Percentiles rank a stretch among this genome's conserved stretches.
Conservation (phyloP, 2,329 filamentous ascomycete species). For the Curvularia eragrostidis region DNA sequence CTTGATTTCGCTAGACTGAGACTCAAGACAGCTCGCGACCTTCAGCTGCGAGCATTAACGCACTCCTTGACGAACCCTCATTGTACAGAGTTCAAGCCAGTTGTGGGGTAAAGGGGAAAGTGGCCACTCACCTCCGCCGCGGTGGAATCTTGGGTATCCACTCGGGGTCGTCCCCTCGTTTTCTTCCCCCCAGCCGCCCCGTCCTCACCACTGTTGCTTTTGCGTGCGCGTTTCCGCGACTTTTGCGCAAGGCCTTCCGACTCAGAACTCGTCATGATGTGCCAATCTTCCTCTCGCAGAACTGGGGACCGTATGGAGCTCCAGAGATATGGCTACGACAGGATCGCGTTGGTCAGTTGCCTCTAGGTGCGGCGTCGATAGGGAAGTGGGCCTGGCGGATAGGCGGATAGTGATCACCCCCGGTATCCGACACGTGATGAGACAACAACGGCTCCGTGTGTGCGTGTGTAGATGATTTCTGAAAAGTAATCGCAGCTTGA, state of each 20-base stretch:
- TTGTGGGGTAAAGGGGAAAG: background rate
- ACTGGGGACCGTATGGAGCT: background rate
- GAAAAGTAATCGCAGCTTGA: background rate
- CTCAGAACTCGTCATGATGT: slow-evolving; percentile 40
- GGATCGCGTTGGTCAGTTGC: slow-evolving; percentile 9
- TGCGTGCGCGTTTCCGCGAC: slow-evolving; percentile 43
- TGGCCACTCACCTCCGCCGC: slow-evolving; percentile 72
- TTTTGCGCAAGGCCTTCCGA: slow-evolving; percentile 39
- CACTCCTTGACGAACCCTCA: background rate
- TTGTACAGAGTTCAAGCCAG: background rate
- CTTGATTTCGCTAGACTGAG: background rate
- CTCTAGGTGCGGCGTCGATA: background rate
- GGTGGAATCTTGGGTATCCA: slow-evolving; percentile 79
- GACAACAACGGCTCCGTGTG: background rate
- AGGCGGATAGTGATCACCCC: slow-evolving; percentile 1
- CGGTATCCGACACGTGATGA: background rate
- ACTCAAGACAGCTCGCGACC: background rate
- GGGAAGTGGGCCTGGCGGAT: background rate
- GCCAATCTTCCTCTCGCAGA: slow-evolving; percentile 2
- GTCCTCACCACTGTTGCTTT: slow-evolving; percentile 35
- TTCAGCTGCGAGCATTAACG: background rate
- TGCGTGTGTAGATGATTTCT: background rate
- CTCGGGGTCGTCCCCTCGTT: slow-evolving; percentile 73
- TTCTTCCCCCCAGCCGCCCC: slow-evolving; percentile 53
- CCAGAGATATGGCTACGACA: slow-evolving; percentile 1